Percentiles rank a stretch among this genome's conserved stretches.
These are phyloP conservation scores for Curvularia sp. DNA, from an alignment of 2,329 filamentous ascomycete species.

Conservation along the genomic window DNA sequence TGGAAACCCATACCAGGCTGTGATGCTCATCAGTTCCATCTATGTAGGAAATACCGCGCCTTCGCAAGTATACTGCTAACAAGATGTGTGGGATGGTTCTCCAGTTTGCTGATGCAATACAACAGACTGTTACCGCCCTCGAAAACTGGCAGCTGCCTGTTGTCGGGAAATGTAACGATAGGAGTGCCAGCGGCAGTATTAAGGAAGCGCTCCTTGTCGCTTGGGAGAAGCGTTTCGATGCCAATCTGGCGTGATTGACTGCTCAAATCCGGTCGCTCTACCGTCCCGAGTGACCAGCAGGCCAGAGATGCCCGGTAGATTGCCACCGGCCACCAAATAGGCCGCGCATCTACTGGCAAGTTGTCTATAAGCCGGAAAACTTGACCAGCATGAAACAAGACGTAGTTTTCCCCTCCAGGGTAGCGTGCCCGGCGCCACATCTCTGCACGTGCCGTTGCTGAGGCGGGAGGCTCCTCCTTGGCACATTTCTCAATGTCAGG, in stretches of 20 bases:
- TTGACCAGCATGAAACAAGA: constrained; percentile 15
- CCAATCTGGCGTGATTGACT: background rate
- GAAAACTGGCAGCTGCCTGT: constrained; percentile 2
- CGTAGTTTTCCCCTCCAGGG: constrained; percentile 13
- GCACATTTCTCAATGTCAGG: constrained; percentile 16
- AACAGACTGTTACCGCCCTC: constrained; percentile 5
- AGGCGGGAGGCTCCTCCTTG: constrained; percentile 10
- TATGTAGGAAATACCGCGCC: constrained; percentile 5
- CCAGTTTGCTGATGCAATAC: constrained; percentile 13
- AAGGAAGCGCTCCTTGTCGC: constrained; percentile 8
- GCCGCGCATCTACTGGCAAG: constrained; percentile 5
- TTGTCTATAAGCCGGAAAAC: constrained; percentile 14
- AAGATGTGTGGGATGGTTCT: constrained; percentile 3
- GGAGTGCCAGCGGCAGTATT: constrained; percentile 6
- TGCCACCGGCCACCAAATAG: constrained; percentile 15
- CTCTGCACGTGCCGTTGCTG: constrained; percentile 4
- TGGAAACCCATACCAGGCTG: background rate
- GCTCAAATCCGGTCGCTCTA: background rate
- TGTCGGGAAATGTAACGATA: constrained; percentile 1
- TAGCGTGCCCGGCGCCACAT: constrained; percentile 13
- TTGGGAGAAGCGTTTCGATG: constrained; percentile 7
- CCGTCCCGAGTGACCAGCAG: constrained; percentile 11
- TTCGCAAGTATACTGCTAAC: constrained; percentile 3
- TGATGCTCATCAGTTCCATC: constrained; percentile 3
- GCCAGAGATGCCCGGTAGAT: constrained; percentile 14